These are phyloP conservation scores for Aspergillus bombycis DNA, from an alignment of 2,329 filamentous ascomycete species.

Conservation along the genomic window DNA sequence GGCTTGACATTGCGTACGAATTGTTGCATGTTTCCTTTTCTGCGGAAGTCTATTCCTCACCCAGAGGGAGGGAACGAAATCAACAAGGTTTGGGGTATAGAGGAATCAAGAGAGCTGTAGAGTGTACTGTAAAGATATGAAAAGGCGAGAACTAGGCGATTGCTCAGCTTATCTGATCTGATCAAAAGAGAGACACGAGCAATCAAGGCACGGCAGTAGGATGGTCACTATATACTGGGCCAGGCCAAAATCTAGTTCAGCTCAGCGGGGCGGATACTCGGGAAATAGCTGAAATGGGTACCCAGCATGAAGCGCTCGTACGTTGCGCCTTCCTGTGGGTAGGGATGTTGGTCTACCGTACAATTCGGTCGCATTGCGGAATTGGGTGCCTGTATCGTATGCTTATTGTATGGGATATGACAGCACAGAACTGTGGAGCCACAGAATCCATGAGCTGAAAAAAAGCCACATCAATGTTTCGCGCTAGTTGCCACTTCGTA, in stretches of 20 bases:
- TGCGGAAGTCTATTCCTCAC: neutral
- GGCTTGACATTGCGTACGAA: neutral
- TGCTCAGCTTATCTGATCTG: neutral
- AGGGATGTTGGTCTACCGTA: neutral
- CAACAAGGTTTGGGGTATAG: neutral
- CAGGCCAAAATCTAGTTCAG: neutral
- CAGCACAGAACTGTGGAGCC: neutral
- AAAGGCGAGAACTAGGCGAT: fast-evolving
- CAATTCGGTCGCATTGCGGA: neutral
- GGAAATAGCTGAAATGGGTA: neutral
- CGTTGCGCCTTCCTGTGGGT: neutral
- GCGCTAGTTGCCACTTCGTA: neutral
- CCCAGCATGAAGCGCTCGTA: neutral
- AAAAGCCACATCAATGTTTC: neutral
- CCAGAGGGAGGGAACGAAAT: neutral
- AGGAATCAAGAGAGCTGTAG: neutral
- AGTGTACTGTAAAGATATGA: neutral
- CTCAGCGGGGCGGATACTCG: neutral
- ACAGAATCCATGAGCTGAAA: neutral
- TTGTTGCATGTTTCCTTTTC: neutral
- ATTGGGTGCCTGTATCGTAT: neutral
- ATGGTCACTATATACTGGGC: neutral
- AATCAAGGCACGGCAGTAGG: neutral
- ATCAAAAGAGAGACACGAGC: neutral
- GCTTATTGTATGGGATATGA: neutral